Base-by-base conservation (phyloP, 192 early-diverging fungal genomes). In the Backusella liffmaniae region DNA sequence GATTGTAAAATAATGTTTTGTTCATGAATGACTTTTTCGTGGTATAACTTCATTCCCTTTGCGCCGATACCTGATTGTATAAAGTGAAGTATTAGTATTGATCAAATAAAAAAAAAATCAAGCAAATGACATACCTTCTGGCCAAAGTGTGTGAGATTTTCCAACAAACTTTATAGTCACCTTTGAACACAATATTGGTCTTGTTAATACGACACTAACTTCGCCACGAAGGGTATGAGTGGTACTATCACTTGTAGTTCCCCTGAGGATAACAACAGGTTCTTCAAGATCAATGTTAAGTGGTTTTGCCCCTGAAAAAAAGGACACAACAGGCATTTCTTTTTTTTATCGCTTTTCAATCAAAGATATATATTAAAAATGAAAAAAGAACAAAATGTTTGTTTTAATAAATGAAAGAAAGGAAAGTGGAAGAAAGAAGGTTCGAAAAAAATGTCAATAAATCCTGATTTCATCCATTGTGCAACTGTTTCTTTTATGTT, bases 261-360 rank as follows among this genome's bases (percentile, higher is more conserved):
- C 73, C 9, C 77, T 66, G n/a, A 82, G 42, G 1, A 79, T 65
- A 13, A 79, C 73, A 5, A 77, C 73, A 2, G 75, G 75, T 44
- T 79, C 78, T 26, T 75, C 75, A 13, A 83, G 73, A 18, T 83
- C 73, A 72, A 83, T 74, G 8, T 75, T 72, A 32, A 83, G 72
- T 26, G 79, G 77, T 3, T 78, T 66, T 29, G 30, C 53, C 39
- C 62, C 72, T 36, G 72, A 26, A 18, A 73, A 78, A 59, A 78
- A 73, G 4, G 77, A 21, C 16, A 73, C 72, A 7, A 77, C 76
- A 26, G 72, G 77, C 77, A 78, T 78, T 66, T 7, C 46, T 46
- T 42, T 62, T 62, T 26, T 1, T n/a, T 53, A n/a, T 21, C 15
- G 37, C 1, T 49, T 18, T 59, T 59, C 23, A 29, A 59, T 62